Base-by-base conservation (phyloP, 2,329 filamentous ascomycete species). In the Cordyceps tenuipes region DNA sequence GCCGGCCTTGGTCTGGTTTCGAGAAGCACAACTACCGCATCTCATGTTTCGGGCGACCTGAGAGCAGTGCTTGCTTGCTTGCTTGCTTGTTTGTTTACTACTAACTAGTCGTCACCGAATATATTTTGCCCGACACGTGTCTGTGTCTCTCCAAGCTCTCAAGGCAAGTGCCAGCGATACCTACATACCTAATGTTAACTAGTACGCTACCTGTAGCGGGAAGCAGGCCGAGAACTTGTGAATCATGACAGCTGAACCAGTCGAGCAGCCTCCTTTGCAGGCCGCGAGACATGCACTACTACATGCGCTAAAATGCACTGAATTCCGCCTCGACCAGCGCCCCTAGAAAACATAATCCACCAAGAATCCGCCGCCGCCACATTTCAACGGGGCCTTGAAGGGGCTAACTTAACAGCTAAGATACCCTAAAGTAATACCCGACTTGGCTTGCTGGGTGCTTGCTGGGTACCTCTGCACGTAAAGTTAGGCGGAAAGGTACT, bases 41-140 rank as follows among this genome's bases (percentile, higher is more conserved):
- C 36, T 43, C 56, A 59, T 59, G 56, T 59, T 59, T 59, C 56
- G 56, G 56, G 52, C 47, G 56, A 59, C 13, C 46, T 46, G 56
- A 31, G 34, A 36, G 34, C 9, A 36, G 47, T 41, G 36, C 47
- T 47, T 29, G 49, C 41, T 48, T 52, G 57, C 53, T 53, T 59
- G 57, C 53, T 59, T 59, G 23, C 23, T 23, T 23, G 23, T 23
- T 23, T 23, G 23, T 23, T 23, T 23, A 23, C 23, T 23, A 4
- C 23, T 19, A 29, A 52, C 57, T 19, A 29, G 47, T n/a, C n/a
- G 6, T 15, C 39, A n/a, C 7, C 39, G 34, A 36, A 36, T 43
- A 43, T 5, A 52, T 43, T 54, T 26, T 23, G n/a, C 17, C 9
- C 34, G 49, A 47, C 57, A 53, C 57, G 57, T 59, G 57, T 49